Conservation (phyloP, 371 early-diverging fungal genomes). For the Syncephalastrum racemosum region DNA sequence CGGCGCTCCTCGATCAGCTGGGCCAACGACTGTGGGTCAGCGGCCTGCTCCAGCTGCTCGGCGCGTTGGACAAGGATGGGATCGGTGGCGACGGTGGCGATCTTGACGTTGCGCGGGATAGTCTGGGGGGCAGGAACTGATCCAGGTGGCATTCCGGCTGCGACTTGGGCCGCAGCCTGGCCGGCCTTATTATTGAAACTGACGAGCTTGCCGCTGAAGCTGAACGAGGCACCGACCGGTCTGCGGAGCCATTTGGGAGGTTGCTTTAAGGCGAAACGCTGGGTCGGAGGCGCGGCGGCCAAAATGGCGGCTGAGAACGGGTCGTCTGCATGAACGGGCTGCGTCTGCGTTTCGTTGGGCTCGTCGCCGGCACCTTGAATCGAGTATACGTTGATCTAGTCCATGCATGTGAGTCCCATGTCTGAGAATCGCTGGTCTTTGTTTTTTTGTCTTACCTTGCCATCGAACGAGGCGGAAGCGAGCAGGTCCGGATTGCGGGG, state of each 20-base stretch:
- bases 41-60: constrained; percentile 60
- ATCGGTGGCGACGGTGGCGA: constrained; percentile 63
- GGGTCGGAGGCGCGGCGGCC: constrained; percentile 21
- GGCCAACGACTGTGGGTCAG: constrained; percentile 55
- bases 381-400: constrained; percentile 76
- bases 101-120: constrained; percentile 42
- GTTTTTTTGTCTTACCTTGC: constrained; percentile 52
- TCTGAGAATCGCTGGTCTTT: neutral
- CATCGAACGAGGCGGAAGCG: constrained; percentile 86
- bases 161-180: constrained; percentile 42
- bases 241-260: constrained; percentile 97
- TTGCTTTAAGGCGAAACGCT: constrained; percentile 60
- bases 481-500: constrained; percentile 88
- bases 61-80: constrained; percentile 64
- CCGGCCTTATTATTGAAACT: constrained; percentile 59
- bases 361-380: constrained; percentile 54
- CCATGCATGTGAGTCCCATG: neutral
- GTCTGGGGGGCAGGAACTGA: constrained; percentile 40
- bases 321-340: constrained; percentile 51
- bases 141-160: constrained; percentile 47
- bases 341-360: constrained; percentile 14
- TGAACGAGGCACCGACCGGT: constrained; percentile 88
- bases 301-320: constrained; percentile 64
- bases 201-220: constrained; percentile 89
- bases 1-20: constrained; percentile 61